Conservation (phyloP, 1,139 yeast species). For the Hansenula sp. region DNA sequence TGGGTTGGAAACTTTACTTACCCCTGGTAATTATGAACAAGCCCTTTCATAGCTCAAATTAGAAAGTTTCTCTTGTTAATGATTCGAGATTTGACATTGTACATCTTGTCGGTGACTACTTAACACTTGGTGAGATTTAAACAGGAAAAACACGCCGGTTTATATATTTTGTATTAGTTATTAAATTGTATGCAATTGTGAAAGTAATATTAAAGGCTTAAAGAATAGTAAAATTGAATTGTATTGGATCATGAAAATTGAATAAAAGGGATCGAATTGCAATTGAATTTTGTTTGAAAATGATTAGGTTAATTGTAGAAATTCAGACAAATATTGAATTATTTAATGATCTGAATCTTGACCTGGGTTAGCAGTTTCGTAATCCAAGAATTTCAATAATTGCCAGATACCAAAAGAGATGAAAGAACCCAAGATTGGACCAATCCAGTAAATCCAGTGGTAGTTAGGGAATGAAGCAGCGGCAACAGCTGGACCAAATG, state of each 20-base stretch:
- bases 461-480: constrained; percentile 68
- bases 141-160: neutral
- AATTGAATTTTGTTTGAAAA: neutral
- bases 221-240: neutral
- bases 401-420: constrained; percentile 70
- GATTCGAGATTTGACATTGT: too few species aligned
- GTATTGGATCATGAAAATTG: neutral
- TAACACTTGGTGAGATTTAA: too few species aligned
- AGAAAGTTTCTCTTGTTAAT: too few species aligned
- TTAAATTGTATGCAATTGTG: neutral
- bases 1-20: too few species aligned
- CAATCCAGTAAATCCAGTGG: constrained; percentile 94
- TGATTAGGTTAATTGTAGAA: neutral
- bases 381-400: constrained; percentile 59
- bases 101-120: too few species aligned
- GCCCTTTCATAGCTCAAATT: too few species aligned
- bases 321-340: neutral
- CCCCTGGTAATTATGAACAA: neutral
- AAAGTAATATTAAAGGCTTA: neutral
- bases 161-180: neutral
- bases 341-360: constrained; percentile 43
- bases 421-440: constrained; percentile 69
- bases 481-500: constrained; percentile 82
- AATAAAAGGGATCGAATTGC: neutral
- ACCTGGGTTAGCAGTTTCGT: constrained; percentile 71